Evolutionary conservation across 306 rosid species (phyloP).

Genomic region (Lupinus albus): DNA sequence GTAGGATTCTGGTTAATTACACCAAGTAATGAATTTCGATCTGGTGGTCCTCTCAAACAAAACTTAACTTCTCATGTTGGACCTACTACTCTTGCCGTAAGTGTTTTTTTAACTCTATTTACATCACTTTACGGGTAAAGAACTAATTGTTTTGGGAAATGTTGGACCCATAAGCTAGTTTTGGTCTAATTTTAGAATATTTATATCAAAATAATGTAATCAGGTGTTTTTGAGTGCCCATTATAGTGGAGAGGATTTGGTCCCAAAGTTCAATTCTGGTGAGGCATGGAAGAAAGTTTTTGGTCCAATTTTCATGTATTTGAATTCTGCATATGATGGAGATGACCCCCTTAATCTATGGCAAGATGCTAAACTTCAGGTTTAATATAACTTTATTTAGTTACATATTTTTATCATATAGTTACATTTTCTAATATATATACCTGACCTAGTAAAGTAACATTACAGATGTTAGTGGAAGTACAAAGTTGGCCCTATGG

Average conservation of each 20-base stretch:
- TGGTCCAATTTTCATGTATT: constrained; percentile 78
- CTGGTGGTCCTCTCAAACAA: constrained; percentile 91
- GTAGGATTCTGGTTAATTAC: constrained; percentile 80
- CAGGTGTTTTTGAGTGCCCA: constrained; percentile 91
- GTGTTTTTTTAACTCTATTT: too few relatives aligned
- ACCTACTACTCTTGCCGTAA: constrained; percentile 78
- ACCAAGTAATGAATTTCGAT: constrained; percentile 71
- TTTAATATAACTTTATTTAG: constrained; percentile 23
- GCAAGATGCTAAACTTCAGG: constrained; percentile 87
- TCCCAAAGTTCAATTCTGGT: constrained; percentile 57
- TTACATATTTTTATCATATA: background rate
- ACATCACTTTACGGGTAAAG: too few relatives aligned
- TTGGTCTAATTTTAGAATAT: constrained; percentile 1
- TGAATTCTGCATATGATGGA: constrained; percentile 55
- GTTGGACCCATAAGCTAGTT: too few relatives aligned
- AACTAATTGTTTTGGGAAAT: too few relatives aligned
- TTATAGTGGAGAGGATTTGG: constrained; percentile 79
- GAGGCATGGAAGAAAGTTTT: constrained; percentile 93
- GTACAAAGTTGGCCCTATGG: constrained; percentile 84
- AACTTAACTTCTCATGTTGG: constrained; percentile 84
- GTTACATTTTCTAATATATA: constrained; percentile 1
- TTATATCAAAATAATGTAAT: constrained; percentile 14
- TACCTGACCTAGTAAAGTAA: background rate
- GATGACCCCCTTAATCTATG: constrained; percentile 56
- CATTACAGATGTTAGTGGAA: constrained; percentile 67